A percentile compares a stretch with the other conserved stretches of the same genome.
Evolutionary conservation across 495 filamentous ascomycete genomes (phyloP).

Genomic region (Hypoxylon subgilvum): DNA sequence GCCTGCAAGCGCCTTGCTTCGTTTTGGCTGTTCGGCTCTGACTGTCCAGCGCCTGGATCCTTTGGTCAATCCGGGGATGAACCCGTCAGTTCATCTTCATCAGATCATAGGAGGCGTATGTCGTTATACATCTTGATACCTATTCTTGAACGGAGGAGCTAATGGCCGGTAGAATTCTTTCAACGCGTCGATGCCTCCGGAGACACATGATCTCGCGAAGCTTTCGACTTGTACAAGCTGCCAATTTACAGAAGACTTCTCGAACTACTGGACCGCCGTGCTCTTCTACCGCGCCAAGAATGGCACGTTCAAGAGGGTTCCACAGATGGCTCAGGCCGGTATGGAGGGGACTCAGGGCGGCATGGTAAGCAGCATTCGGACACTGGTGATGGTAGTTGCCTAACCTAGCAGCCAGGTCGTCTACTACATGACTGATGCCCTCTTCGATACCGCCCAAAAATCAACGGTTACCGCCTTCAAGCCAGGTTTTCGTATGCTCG

Average conservation of each 20-base stretch:
- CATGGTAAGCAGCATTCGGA: constrained; percentile 31
- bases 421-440: constrained; percentile 58
- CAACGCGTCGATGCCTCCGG: constrained; percentile 46
- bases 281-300: constrained; percentile 48
- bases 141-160: constrained; percentile 1
- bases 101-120: constrained; percentile 60
- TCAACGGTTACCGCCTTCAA: constrained; percentile 55
- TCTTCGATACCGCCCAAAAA: constrained; percentile 53
- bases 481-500: constrained; percentile 54
- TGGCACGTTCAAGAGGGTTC: constrained; percentile 48
- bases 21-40: constrained; percentile 55
- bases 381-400: not conserved
- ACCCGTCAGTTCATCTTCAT: constrained; percentile 51
- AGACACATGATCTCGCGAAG: constrained; percentile 39
- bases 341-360: constrained; percentile 49
- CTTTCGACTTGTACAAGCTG: constrained; percentile 50
- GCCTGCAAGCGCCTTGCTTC: constrained; percentile 50
- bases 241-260: constrained; percentile 49
- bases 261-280: constrained; percentile 55
- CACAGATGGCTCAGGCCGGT: constrained; percentile 50
- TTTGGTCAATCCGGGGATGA: constrained; percentile 47
- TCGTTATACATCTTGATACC: constrained; percentile 43
- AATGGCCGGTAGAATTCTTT: constrained; percentile 38
- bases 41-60: constrained; percentile 53
- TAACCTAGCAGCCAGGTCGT: constrained; percentile 41